These are phyloP conservation scores for Allantophomopsis lycopodina DNA, from an alignment of 2,329 filamentous ascomycete species.

Conservation along the genomic window DNA sequence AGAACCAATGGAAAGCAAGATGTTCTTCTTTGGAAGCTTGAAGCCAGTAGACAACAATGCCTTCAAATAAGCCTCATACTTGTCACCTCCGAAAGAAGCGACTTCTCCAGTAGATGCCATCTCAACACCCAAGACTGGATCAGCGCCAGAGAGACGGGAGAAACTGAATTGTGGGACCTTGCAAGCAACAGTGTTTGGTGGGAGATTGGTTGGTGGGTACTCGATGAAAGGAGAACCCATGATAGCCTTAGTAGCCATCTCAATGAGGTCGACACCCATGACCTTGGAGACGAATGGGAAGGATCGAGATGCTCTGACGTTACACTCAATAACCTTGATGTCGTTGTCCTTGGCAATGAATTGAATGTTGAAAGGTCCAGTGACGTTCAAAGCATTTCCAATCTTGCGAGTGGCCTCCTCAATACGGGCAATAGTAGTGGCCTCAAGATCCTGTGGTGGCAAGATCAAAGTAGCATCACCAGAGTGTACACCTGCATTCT, in stretches of 20 bases:
- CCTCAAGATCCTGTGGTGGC: slow-evolving; percentile 83
- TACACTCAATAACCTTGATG: slow-evolving; percentile 99
- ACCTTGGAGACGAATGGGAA: slow-evolving; percentile 99
- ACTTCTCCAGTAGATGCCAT: slow-evolving; percentile 99
- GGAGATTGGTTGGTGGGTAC: slow-evolving; percentile 67
- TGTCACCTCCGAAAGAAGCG: slow-evolving; percentile 87
- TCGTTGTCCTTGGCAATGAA: slow-evolving; percentile 99
- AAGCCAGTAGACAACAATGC: slow-evolving; percentile 92
- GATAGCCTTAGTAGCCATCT: slow-evolving; percentile 97
- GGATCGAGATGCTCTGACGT: slow-evolving; percentile 87
- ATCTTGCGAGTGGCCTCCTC: slow-evolving; percentile 95
- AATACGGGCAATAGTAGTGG: slow-evolving; percentile 79
- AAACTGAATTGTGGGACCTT: slow-evolving; percentile 99
- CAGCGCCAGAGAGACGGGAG: slow-evolving; percentile 88
- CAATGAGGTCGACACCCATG: slow-evolving; percentile 94
- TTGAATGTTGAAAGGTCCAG: slow-evolving; percentile 96
- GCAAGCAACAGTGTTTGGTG: slow-evolving; percentile 77
- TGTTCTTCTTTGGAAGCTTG: slow-evolving; percentile 89
- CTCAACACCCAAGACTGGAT: slow-evolving; percentile 92
- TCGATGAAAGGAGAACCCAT: slow-evolving; percentile 69
- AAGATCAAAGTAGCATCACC: slow-evolving; percentile 93
- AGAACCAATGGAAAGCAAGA: slow-evolving; percentile 87
- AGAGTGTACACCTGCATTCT: slow-evolving; percentile 96
- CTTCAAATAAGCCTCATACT: slow-evolving; percentile 97
- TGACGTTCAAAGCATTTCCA: slow-evolving; percentile 83